Evolutionary conservation across 805 yeast genomes (phyloP).

Genomic region (Suhomyces emberorum): DNA sequence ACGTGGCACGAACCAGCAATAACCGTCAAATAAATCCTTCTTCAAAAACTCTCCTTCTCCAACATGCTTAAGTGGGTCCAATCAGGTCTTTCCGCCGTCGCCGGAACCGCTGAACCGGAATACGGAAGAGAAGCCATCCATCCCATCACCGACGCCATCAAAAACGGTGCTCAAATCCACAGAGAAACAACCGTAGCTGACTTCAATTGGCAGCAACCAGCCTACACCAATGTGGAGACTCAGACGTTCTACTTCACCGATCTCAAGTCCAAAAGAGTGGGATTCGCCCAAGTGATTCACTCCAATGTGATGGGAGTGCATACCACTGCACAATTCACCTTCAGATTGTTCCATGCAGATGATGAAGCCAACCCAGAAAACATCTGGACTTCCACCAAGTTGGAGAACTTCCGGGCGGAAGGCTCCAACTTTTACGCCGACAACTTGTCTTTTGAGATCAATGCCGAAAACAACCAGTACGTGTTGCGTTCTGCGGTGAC

Average conservation of each 20-base stretch:
- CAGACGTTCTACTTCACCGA: conserved; percentile 85
- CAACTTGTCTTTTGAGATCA: conserved; percentile 60
- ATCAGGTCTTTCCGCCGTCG: conserved; percentile 86
- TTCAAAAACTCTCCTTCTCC: no score
- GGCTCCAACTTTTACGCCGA: conserved; percentile 83
- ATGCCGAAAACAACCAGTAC: conserved; percentile 48
- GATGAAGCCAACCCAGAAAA: conserved; percentile 35
- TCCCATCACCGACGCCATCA: conserved; percentile 64
- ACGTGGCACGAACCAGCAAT: no score
- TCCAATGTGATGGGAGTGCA: conserved; percentile 86
- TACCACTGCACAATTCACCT: conserved; percentile 91
- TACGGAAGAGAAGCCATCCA: conserved; percentile 92
- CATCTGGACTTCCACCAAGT: conserved; percentile 89
- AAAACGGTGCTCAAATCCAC: conserved; percentile 39
- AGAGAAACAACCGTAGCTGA: conserved; percentile 62
- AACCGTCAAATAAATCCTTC: no score
- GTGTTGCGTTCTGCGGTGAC: conserved; percentile 60
- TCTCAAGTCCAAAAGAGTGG: conserved; percentile 58
- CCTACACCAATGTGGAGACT: conserved; percentile 89
- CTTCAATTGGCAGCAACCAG: conserved; percentile 70
- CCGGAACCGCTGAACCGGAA: conserved; percentile 97
- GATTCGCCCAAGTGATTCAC: conserved; percentile 93
- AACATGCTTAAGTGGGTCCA: conserved; percentile 83
- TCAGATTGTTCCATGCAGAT: conserved; percentile 63
- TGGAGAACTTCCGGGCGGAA: conserved; percentile 70